These are phyloP conservation scores for Dalbergia cultrata DNA, from an alignment of 306 rosid species.

Conservation along the genomic window DNA sequence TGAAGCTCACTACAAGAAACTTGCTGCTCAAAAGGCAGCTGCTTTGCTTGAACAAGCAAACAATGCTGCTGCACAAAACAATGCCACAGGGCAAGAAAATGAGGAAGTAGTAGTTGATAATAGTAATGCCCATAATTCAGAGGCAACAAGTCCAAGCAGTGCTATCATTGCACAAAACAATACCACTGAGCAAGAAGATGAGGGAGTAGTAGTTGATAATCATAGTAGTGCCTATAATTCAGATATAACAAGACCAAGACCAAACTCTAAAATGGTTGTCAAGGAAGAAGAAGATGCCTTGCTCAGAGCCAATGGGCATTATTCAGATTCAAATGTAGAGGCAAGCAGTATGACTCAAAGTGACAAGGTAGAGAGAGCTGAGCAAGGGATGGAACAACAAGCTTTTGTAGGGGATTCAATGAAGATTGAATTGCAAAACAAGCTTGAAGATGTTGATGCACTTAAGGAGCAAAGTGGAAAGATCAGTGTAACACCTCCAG, in stretches of 20 bases:
- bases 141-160: not conserved
- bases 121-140: slow-evolving; percentile 8
- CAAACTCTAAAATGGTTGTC: slow-evolving; percentile 43
- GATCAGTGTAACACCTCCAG: slow-evolving; percentile 52
- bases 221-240: not conserved
- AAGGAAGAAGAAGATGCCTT: slow-evolving; percentile 49
- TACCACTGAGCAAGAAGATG: not conserved
- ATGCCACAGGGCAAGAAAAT: slow-evolving; percentile 37
- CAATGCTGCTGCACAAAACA: slow-evolving; percentile 50
- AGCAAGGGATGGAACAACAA: slow-evolving; percentile 38
- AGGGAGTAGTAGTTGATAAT: not conserved
- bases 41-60: slow-evolving; percentile 80
- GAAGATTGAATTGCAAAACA: slow-evolving; percentile 56
- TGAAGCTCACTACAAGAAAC: slow-evolving; percentile 95
- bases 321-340: not conserved
- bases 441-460: slow-evolving; percentile 46
- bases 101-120: not conserved
- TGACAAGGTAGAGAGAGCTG: slow-evolving; percentile 50
- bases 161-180: not conserved
- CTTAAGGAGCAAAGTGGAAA: slow-evolving; percentile 49
- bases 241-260: slow-evolving; percentile 13
- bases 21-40: slow-evolving; percentile 83
- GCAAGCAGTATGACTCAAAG: slow-evolving; percentile 42
- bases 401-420: slow-evolving; percentile 47
- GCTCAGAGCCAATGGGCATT: not conserved